These are phyloP conservation scores for Cicer arietinum DNA, from an alignment of 306 rosid genomes.

Conservation along the genomic window DNA sequence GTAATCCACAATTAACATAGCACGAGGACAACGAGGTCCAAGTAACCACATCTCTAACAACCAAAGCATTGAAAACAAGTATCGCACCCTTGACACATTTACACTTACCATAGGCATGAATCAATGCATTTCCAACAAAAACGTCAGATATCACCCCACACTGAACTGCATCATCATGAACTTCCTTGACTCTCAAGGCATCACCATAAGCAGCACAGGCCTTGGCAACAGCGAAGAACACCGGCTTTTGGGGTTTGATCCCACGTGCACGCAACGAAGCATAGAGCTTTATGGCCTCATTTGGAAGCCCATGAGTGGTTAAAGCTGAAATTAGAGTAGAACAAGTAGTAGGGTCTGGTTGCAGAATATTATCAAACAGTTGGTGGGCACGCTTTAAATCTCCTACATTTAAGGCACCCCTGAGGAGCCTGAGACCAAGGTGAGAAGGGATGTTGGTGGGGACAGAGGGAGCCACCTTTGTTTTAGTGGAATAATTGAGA, in stretches of 20 bases:
- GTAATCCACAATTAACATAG: conserved; percentile 50
- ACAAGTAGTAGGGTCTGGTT: conserved; percentile 54
- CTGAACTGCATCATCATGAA: conserved; percentile 43
- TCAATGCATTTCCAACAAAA: conserved; percentile 47
- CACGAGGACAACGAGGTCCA: conserved; percentile 51
- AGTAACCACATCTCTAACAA: conserved; percentile 47
- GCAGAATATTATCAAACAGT: conserved; percentile 27
- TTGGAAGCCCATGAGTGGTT: conserved; percentile 46
- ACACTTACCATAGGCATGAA: conserved; percentile 54
- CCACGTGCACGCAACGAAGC: conserved; percentile 30
- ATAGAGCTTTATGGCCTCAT: conserved; percentile 52
- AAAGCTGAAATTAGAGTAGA: conserved; percentile 52
- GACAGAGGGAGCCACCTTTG: no score
- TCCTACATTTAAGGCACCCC: no score
- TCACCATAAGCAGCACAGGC: conserved; percentile 57
- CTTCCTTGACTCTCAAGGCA: conserved; percentile 44
- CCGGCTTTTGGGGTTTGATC: conserved; percentile 41
- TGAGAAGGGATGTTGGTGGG: no score
- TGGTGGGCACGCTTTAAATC: no score
- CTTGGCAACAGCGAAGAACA: conserved; percentile 48
- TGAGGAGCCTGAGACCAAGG: no score
- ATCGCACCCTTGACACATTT: conserved; percentile 46
- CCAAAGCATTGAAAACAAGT: conserved; percentile 49
- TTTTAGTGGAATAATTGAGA: no score
- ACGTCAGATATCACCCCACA: conserved; percentile 49